phyloP scores from a whole-genome alignment of 1,139 yeast species.

The Hansenula sp. region DNA sequence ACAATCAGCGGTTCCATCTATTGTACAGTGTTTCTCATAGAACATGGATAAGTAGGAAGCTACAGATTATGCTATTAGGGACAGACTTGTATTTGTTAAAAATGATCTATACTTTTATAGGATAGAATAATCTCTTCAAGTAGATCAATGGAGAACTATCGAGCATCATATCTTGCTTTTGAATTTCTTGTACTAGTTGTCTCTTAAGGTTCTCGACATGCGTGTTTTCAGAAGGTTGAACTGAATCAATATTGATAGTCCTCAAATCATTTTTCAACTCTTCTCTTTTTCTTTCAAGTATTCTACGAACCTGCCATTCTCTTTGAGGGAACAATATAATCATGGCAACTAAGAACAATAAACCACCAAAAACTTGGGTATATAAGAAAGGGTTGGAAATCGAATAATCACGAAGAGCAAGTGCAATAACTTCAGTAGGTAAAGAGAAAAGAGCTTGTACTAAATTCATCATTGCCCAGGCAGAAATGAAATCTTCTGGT shows the following conservation, averaged over 20 bases:
- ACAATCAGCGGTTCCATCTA: too few species aligned
- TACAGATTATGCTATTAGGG: too few species aligned
- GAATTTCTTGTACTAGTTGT: too few species aligned
- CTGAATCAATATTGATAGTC: not conserved
- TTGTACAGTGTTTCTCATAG: not conserved
- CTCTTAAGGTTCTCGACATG: not conserved
- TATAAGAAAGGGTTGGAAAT: slow-evolving; percentile 44
- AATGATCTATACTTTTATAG: too few species aligned
- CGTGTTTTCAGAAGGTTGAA: not conserved
- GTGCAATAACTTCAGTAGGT: slow-evolving; percentile 45
- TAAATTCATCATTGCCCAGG: slow-evolving; percentile 53
- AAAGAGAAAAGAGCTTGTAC: slow-evolving; percentile 34
- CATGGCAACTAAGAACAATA: slow-evolving; percentile 30
- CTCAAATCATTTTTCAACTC: not conserved
- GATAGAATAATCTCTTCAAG: too few species aligned
- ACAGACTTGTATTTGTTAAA: too few species aligned
- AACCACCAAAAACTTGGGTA: slow-evolving; percentile 57
- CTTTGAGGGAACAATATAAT: slow-evolving; percentile 5
- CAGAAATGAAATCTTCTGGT: slow-evolving; percentile 45
- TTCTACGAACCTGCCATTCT: slow-evolving; percentile 1
- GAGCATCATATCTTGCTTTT: too few species aligned
- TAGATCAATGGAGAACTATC: too few species aligned
- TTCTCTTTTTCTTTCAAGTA: not conserved
- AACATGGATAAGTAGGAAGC: not conserved
- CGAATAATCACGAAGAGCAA: slow-evolving; percentile 35